These are phyloP conservation scores for Lentinula sp. DNA, from an alignment of 768 basidiomycete species.

Conservation along the genomic window DNA sequence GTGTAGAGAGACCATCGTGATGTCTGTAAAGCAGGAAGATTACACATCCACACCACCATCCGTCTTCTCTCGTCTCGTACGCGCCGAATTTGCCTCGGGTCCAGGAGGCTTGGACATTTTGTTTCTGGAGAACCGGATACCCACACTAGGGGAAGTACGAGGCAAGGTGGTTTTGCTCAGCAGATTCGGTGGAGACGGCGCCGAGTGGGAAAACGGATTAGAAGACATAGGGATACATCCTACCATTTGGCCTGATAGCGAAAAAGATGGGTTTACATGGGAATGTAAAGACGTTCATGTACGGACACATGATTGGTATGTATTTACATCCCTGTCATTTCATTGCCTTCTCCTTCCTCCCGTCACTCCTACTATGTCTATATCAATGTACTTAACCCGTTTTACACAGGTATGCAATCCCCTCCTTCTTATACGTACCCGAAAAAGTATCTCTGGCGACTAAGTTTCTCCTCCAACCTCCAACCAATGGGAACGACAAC, in stretches of 20 bases:
- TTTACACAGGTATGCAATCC: slow-evolving; percentile 65
- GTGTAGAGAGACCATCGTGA: slow-evolving; percentile 67
- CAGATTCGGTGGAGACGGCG: slow-evolving; percentile 69
- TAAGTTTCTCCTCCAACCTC: slow-evolving; percentile 40
- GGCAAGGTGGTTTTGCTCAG: slow-evolving; percentile 84
- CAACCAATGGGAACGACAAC: slow-evolving; percentile 14
- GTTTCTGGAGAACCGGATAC: slow-evolving; percentile 80
- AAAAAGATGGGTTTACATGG: slow-evolving; percentile 72
- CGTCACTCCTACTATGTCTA: too few species aligned
- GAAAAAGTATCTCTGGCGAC: slow-evolving; percentile 69
- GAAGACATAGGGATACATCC: slow-evolving; percentile 87
- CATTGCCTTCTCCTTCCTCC: not conserved
- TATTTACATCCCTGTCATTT: slow-evolving; percentile 4
- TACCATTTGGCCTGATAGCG: slow-evolving; percentile 77
- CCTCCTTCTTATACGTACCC: slow-evolving; percentile 74
- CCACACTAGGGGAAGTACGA: slow-evolving; percentile 75
- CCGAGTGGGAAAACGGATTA: slow-evolving; percentile 61
- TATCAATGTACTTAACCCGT: not conserved
- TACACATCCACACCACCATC: slow-evolving; percentile 35
- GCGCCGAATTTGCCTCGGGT: slow-evolving; percentile 52
- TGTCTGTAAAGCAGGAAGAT: slow-evolving; percentile 90
- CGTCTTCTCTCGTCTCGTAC: slow-evolving; percentile 61
- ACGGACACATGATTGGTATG: slow-evolving; percentile 81
- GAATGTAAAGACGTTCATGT: slow-evolving; percentile 63
- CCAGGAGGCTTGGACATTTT: slow-evolving; percentile 60